Evolutionary conservation across 75 land plant genomes (phyloP).

Genomic region (Picea glauca): DNA sequence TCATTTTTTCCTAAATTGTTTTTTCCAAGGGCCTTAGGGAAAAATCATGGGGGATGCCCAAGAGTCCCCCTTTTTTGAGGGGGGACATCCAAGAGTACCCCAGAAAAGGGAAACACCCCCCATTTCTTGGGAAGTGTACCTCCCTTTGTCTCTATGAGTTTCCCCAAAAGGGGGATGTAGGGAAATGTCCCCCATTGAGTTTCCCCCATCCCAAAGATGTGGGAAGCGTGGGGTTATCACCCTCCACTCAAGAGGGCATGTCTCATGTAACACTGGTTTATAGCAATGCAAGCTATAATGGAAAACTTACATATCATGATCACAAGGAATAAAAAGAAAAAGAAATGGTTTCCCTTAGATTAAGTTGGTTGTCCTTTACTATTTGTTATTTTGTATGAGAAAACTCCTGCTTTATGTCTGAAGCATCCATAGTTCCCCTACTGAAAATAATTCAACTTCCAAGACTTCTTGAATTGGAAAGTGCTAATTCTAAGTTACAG

Average conservation of each 20-base stretch:
- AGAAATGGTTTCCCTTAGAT: not conserved
- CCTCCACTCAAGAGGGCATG: not conserved
- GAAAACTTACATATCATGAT: not conserved
- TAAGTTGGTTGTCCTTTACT: not conserved
- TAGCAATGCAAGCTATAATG: not conserved
- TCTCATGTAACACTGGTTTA: not conserved
- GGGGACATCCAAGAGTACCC: too few species aligned
- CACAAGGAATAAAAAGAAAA: not conserved
- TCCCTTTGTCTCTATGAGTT: too few species aligned
- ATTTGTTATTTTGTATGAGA: not conserved
- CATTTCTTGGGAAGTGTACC: too few species aligned
- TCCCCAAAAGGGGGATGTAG: too few species aligned
- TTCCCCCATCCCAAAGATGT: too few species aligned
- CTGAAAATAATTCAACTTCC: not conserved
- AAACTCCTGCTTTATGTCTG: not conserved
- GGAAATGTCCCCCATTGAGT: too few species aligned
- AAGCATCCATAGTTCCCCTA: not conserved
- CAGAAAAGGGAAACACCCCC: too few species aligned
- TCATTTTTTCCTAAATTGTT: too few species aligned
- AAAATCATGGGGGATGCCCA: too few species aligned
- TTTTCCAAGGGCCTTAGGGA: too few species aligned
- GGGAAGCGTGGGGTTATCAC: too few species aligned
- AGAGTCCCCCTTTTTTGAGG: too few species aligned
- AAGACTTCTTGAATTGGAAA: not conserved
- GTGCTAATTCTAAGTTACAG: not conserved